Evolutionary conservation across 2,329 filamentous ascomycete genomes (phyloP).

Genomic region (Nothopassalora personata): DNA sequence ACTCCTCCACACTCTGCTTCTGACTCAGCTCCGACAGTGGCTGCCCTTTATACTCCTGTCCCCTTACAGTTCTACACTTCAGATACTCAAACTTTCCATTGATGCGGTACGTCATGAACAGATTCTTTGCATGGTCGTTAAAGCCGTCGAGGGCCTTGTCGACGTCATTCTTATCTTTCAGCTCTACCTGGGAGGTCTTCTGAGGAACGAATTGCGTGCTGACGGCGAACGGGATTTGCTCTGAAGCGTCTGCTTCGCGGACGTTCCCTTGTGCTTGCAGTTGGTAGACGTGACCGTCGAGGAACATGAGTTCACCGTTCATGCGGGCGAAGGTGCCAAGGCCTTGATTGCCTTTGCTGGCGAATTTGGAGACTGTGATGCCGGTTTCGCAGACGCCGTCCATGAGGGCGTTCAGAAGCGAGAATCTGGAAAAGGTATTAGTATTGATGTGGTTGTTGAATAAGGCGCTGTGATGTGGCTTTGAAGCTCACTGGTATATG

Average conservation of each 20-base stretch:
- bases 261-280: constrained; percentile 36
- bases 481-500: constrained; percentile 41
- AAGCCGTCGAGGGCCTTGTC: constrained; percentile 26
- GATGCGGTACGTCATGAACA: constrained; percentile 34
- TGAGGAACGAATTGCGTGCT: constrained; percentile 31
- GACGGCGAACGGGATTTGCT: constrained; percentile 39
- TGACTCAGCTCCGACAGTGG: constrained; percentile 34
- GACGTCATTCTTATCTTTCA: constrained; percentile 25
- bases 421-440: not conserved
- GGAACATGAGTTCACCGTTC: constrained; percentile 42
- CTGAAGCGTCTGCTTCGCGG: constrained; percentile 29
- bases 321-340: constrained; percentile 44
- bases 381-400: constrained; percentile 43
- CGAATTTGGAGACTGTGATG: constrained; percentile 44
- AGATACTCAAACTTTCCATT: constrained; percentile 27
- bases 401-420: constrained; percentile 32
- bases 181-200: constrained; percentile 20
- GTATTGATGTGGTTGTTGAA: not conserved
- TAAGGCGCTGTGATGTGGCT: not conserved
- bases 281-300: constrained; percentile 41
- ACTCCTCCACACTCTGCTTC: constrained; percentile 38
- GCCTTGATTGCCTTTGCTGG: constrained; percentile 46
- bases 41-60: constrained; percentile 31
- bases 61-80: constrained; percentile 31
- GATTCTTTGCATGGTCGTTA: constrained; percentile 26